Percentiles rank a stretch among this genome's conserved stretches.
Evolutionary conservation across 1,139 yeast genomes (phyloP).

Genomic region (Pichia terricola): DNA sequence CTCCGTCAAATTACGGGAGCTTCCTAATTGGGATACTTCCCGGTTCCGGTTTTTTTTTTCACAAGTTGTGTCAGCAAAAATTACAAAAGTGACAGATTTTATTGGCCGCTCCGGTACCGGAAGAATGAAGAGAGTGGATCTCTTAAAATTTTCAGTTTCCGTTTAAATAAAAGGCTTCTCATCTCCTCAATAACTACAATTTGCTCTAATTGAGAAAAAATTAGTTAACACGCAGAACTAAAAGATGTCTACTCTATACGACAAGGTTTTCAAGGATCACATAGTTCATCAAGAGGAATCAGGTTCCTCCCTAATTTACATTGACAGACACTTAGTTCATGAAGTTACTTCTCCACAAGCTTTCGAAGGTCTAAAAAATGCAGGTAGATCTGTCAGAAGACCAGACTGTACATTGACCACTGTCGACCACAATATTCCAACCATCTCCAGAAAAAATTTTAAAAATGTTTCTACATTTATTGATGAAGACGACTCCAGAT

Average conservation of each 20-base stretch:
- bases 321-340: conserved; percentile 94
- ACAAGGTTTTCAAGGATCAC: conserved; percentile 93
- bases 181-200: too few relatives aligned
- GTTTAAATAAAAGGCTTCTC: too few relatives aligned
- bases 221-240: too few relatives aligned
- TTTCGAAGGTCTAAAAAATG: conserved; percentile 84
- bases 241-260: conserved; percentile 45
- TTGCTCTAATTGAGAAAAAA: too few relatives aligned
- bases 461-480: conserved; percentile 74
- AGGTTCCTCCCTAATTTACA: conserved; percentile 76
- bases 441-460: conserved; percentile 69
- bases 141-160: too few relatives aligned
- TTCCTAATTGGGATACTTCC: too few relatives aligned
- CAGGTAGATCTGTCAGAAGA: conserved; percentile 84
- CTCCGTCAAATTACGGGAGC: too few relatives aligned
- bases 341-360: conserved; percentile 99
- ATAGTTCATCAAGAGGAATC: conserved; percentile 82
- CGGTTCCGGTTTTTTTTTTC: too few relatives aligned
- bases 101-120: too few relatives aligned
- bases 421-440: conserved; percentile 96
- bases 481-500: conserved; percentile 80
- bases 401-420: conserved; percentile 93
- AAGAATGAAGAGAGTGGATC: too few relatives aligned
- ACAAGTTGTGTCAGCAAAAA: too few relatives aligned
- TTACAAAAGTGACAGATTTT: too few relatives aligned